Evolutionary conservation across 2,329 filamentous ascomycete species (phyloP), one percentile per base, ranked within the genome.

Genomic region (Pseudogymnoascus sp.): DNA sequence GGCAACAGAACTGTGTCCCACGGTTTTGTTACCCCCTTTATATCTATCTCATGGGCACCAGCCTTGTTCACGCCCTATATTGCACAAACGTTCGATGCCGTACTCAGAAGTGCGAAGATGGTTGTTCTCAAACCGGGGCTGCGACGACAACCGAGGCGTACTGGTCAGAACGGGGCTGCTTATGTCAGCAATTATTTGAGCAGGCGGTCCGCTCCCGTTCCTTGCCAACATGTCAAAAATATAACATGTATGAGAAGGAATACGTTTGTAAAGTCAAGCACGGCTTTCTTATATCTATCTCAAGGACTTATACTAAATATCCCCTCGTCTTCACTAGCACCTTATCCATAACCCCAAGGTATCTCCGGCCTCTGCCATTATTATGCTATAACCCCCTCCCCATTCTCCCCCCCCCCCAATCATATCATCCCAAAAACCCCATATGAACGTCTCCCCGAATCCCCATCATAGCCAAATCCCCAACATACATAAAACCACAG

Each of bases 91-190:
- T 50, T 50, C 23, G 44, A 50, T 50, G 44, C 44, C 44, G 44
- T 50, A 50, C 44, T 50, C 21, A 50, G 44, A 50, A 50, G 44
- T 50, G 44, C 44, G 44, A 50, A 50, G 44, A 50, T 50, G 44
- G 44, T 50, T 50, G 44, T 50, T 50, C 44, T 50, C 44, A 50
- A 50, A 50, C 44, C 44, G 44, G 44, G 44, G 17, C 23, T 2
- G 17, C 10, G 23, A 3, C 15, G 44, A n/a, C 15, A n/a, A 5
- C 23, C 23, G 44, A 47, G 44, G 44, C 44, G 44, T 50, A 50
- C 23, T 9, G 44, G 23, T 50, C 23, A 50, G 44, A 50, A 50
- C 44, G 44, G 44, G 23, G 4, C 23, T 28, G 7, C 23, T 50
- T 50, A 50, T 50, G 44, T 50, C 44, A 50, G 44, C 44, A n/a